These are phyloP conservation scores for Phytophthora foliorum DNA, from an alignment of 352 stramenopile genomes.

Conservation along the genomic window DNA sequence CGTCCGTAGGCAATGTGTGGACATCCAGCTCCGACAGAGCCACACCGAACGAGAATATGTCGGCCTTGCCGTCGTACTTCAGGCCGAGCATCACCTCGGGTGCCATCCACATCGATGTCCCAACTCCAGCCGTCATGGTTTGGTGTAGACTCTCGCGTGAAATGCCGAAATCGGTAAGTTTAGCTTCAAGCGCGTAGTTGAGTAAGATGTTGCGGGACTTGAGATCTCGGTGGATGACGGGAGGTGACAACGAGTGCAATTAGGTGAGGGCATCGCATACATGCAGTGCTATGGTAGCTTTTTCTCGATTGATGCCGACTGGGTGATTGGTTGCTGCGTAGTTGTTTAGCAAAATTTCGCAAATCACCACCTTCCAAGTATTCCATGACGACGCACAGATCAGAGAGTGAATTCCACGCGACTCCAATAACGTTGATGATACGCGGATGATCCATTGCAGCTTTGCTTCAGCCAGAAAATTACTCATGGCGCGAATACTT, in stretches of 20 bases:
- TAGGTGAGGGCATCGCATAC: not conserved
- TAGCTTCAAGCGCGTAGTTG: too few relatives aligned
- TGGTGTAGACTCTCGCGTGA: too few relatives aligned
- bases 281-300: not conserved
- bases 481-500: constrained; percentile 20
- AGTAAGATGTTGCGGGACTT: too few relatives aligned
- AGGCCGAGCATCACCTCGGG: too few relatives aligned
- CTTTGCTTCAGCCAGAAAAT: constrained; percentile 47
- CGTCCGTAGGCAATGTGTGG: too few relatives aligned
- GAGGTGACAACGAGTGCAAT: not conserved
- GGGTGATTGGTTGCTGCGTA: not conserved
- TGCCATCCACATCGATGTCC: too few relatives aligned
- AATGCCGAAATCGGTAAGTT: too few relatives aligned
- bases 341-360: not conserved
- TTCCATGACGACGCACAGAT: constrained; percentile 49
- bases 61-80: too few relatives aligned
- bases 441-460: constrained; percentile 35
- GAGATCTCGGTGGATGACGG: too few relatives aligned
- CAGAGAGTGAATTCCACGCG: constrained; percentile 37
- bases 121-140: too few relatives aligned
- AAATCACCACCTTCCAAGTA: constrained; percentile 55
- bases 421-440: constrained; percentile 50
- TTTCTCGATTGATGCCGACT: not conserved
- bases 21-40: too few relatives aligned
- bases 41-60: too few relatives aligned